Conservation (phyloP, 345 rosid genomes). For the Eucalyptus victrix region DNA sequence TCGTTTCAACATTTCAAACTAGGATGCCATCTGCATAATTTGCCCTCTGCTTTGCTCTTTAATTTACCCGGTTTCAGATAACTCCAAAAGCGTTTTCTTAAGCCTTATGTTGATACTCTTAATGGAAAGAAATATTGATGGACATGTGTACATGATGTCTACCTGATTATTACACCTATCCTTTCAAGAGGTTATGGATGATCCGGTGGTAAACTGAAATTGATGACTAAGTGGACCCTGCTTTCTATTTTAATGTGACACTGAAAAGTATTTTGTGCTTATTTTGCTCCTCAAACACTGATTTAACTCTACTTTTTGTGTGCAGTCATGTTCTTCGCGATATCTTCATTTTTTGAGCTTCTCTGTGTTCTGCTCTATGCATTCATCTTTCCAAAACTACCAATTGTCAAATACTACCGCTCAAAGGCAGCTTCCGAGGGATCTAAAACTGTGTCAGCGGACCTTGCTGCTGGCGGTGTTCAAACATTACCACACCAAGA, state of each 20-base stretch:
- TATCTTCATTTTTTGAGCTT: conserved; percentile 49
- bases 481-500: conserved; percentile 3
- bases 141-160: neutral
- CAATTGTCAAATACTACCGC: conserved; percentile 70
- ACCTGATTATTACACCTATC: neutral
- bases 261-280: neutral
- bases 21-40: accelerated
- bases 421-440: conserved; percentile 86
- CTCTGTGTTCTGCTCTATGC: conserved; percentile 58
- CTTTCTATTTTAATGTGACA: neutral
- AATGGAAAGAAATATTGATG: neutral
- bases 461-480: conserved; percentile 78
- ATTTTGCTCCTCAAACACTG: neutral
- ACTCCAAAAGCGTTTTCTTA: neutral
- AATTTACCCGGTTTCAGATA: neutral
- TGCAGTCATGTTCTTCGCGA: conserved; percentile 56
- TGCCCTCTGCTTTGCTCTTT: neutral
- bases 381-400: conserved; percentile 48
- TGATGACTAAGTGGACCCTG: neutral
- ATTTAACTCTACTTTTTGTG: neutral
- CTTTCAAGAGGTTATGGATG: neutral
- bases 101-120: neutral
- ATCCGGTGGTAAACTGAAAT: neutral
- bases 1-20: neutral
- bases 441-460: conserved; percentile 64